phyloP scores from a whole-genome alignment of 2,329 filamentous ascomycete genomes.

The Colletotrichum australisinense region DNA sequence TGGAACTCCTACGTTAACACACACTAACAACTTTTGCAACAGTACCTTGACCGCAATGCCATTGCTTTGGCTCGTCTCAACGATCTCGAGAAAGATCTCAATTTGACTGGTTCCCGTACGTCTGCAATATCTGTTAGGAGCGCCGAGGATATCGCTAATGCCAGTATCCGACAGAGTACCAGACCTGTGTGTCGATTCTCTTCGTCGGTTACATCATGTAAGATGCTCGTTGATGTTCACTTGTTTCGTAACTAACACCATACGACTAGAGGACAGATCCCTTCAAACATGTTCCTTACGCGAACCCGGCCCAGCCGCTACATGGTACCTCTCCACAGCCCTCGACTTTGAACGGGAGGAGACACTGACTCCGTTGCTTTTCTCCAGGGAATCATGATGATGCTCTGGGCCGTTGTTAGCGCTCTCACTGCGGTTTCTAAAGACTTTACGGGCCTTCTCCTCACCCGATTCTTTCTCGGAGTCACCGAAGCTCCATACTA shows the following conservation, averaged over 20 bases:
- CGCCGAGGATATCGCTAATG: neutral
- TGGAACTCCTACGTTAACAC: neutral
- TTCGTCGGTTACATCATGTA: slow-evolving; percentile 44
- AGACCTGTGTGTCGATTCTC: slow-evolving; percentile 49
- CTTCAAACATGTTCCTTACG: slow-evolving; percentile 37
- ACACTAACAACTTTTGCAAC: neutral
- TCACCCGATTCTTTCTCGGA: slow-evolving; percentile 49
- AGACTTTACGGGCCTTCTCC: slow-evolving; percentile 46
- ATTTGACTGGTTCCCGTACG: slow-evolving; percentile 34
- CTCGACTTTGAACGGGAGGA: accelerated
- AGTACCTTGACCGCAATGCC: slow-evolving; percentile 36
- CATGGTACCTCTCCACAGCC: slow-evolving; percentile 17
- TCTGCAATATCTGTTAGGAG: neutral
- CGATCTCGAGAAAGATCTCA: slow-evolving; percentile 39
- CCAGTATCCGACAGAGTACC: slow-evolving; percentile 39
- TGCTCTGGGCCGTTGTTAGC: slow-evolving; percentile 36
- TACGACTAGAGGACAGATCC: slow-evolving; percentile 29
- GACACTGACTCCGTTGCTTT: neutral
- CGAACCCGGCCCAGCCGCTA: slow-evolving; percentile 35
- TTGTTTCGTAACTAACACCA: neutral
- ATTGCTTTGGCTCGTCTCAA: slow-evolving; percentile 39
- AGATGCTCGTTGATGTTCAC: accelerated
- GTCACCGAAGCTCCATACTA: slow-evolving; percentile 45
- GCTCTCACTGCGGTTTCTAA: slow-evolving; percentile 47
- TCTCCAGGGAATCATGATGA: slow-evolving; percentile 35